These are phyloP conservation scores for Sanghuangporus baumii DNA, from an alignment of 1,284 basidiomycete species.

Conservation along the genomic window DNA sequence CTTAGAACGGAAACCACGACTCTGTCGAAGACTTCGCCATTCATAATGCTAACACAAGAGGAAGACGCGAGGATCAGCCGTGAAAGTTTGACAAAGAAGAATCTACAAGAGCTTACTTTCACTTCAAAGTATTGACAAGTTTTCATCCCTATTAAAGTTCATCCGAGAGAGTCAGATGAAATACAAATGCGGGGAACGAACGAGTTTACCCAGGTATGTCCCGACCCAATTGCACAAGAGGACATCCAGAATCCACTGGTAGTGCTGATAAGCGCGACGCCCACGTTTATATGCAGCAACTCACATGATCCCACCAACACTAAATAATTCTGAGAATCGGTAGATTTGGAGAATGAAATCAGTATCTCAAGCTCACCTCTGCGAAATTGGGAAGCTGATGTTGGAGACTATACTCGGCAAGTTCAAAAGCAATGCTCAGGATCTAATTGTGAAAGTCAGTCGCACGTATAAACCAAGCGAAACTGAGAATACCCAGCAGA, in stretches of 20 bases:
- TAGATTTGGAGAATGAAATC: slow-evolving; percentile 16
- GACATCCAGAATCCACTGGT: slow-evolving; percentile 79
- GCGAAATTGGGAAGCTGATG: slow-evolving; percentile 81
- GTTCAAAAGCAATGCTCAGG: slow-evolving; percentile 76
- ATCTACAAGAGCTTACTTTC: slow-evolving; percentile 49
- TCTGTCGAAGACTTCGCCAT: slow-evolving; percentile 79
- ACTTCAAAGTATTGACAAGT: slow-evolving; percentile 81
- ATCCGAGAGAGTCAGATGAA: slow-evolving; percentile 19
- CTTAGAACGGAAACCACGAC: slow-evolving; percentile 67
- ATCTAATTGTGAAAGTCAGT: slow-evolving; percentile 44
- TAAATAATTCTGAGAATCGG: slow-evolving; percentile 25
- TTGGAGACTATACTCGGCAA: slow-evolving; percentile 79
- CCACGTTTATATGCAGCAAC: slow-evolving; percentile 25
- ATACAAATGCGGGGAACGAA: slow-evolving; percentile 2
- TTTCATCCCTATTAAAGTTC: slow-evolving; percentile 61
- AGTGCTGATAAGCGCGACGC: slow-evolving; percentile 13
- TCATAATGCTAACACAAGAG: slow-evolving; percentile 56
- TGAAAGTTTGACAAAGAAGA: not conserved
- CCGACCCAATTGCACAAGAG: slow-evolving; percentile 83
- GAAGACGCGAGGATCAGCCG: slow-evolving; percentile 16
- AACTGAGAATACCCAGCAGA: slow-evolving; percentile 63
- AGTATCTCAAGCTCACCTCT: slow-evolving; percentile 46
- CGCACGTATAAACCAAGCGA: slow-evolving; percentile 6
- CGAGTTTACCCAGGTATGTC: slow-evolving; percentile 61
- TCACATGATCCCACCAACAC: slow-evolving; percentile 89